Evolutionary conservation across 768 basidiomycete genomes (phyloP).

Genomic region (Rhodotorula taiwanensis): DNA sequence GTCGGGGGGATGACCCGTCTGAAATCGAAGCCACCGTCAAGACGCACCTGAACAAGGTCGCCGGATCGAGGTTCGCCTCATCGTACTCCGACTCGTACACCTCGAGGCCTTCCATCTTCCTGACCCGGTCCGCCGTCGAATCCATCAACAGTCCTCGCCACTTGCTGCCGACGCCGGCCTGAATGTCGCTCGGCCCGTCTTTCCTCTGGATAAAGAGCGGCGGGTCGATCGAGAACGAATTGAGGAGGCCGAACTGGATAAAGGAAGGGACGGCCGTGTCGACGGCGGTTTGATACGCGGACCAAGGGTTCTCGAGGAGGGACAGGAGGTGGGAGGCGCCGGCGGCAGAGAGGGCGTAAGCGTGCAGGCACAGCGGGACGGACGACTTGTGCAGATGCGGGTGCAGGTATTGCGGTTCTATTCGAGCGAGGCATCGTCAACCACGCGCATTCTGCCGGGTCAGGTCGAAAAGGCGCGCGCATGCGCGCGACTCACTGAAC

Average conservation of each 20-base stretch:
- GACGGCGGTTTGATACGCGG: constrained; percentile 40
- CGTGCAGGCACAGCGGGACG: constrained; percentile 40
- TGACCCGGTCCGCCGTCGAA: constrained; percentile 30
- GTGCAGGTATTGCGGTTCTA: constrained; percentile 40
- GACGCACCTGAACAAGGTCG: constrained; percentile 27
- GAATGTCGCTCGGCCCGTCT: constrained; percentile 38
- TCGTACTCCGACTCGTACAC: constrained; percentile 22
- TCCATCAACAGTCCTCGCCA: constrained; percentile 35
- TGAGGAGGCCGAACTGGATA: constrained; percentile 27
- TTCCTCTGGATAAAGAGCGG: constrained; percentile 42
- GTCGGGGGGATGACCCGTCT: no score
- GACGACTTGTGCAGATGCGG: constrained; percentile 37
- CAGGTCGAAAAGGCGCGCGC: no score
- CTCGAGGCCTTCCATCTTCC: constrained; percentile 11
- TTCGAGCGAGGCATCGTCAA: neutral
- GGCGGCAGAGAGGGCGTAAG: constrained; percentile 33
- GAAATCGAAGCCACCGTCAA: neutral
- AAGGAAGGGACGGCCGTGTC: constrained; percentile 39
- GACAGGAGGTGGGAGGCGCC: constrained; percentile 30
- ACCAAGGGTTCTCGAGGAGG: constrained; percentile 39
- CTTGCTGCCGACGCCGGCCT: constrained; percentile 30
- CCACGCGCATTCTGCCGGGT: no score
- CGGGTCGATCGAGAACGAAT: constrained; percentile 40
- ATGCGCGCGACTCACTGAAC: constrained; percentile 18
- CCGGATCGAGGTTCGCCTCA: constrained; percentile 22